Base-by-base conservation (phyloP, 345 rosid genomes). In the Linum lewisii region DNA sequence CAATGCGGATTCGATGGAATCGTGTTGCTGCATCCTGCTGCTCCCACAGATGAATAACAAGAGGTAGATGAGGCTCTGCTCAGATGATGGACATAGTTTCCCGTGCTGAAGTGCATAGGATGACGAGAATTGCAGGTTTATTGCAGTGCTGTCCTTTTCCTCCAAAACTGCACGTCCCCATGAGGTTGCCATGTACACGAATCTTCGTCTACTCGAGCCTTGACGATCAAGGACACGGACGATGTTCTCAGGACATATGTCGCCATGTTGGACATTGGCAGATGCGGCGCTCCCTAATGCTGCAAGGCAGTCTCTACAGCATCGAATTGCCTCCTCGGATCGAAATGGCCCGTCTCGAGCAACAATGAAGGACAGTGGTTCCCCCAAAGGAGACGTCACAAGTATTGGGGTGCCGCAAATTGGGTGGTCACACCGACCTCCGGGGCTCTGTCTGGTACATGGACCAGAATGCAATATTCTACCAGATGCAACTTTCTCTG, bases 91-190 rank as follows among this genome's bases (percentile, higher is more conserved):
- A 69, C 89, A 81, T 2, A 84, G 78, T 58, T 79, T 84, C 29
- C 86, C 89, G 59, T 84, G 77, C 75, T 77, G 81, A 47, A 84
- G 84, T 21, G 89, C 84, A 62, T 84, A 69, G 21, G 84, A 73
- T 9, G 89, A 81, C 2, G 89, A 84, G 67, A 77, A 84, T 55
- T 79, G 85, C 61, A 84, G 63, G 63, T 84, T 81, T 58, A 81
- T 75, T 5, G 77, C 76, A 0, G 86, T 79, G 63, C 89, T 77
- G 51, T 84, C 89, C 60, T 78, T 70, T 44, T 84, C 89, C 72
- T 84, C 89, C 19, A 84, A 61, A 51, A 84, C 84, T 10, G 86
- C 86, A 58, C 76, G 86, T 9, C 86, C 89, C 89, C 89, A 81
- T 1, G 84, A 79, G 5, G 66, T 57, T 26, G 75, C 82, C 20